Conservation (phyloP, 2,329 filamentous ascomycete genomes). For the Fusarium buxicola region DNA sequence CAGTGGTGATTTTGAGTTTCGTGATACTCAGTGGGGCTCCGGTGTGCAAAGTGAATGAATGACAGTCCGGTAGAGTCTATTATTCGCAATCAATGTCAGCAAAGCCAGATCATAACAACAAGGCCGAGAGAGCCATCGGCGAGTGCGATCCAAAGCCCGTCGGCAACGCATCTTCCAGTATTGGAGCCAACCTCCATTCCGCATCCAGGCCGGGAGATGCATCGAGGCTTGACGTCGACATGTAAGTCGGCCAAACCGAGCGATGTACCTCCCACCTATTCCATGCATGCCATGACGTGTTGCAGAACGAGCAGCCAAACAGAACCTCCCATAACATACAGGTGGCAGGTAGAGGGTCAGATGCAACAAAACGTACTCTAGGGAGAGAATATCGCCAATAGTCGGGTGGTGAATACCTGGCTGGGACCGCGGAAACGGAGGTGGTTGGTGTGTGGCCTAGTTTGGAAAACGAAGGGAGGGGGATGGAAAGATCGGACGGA, state of each 20-base stretch:
- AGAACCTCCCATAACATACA: slow-evolving; percentile 24
- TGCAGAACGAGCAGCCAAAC: slow-evolving; percentile 31
- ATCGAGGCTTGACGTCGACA: slow-evolving; percentile 9
- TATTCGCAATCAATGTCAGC: slow-evolving; percentile 37
- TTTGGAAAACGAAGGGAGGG: slow-evolving; percentile 38
- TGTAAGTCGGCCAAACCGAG: slow-evolving; percentile 27
- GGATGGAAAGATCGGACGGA: slow-evolving; percentile 54
- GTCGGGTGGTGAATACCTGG: slow-evolving; percentile 40
- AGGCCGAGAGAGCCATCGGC: slow-evolving; percentile 14
- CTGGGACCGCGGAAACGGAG: slow-evolving; percentile 33
- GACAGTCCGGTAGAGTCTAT: slow-evolving; percentile 33
- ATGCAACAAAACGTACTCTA: slow-evolving; percentile 43
- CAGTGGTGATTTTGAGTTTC: slow-evolving; percentile 30
- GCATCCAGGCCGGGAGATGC: slow-evolving; percentile 22
- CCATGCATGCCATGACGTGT: slow-evolving; percentile 40
- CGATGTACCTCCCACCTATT: slow-evolving; percentile 31
- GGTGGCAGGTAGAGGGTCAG: slow-evolving; percentile 41
- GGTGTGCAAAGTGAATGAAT: slow-evolving; percentile 37
- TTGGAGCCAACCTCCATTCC: slow-evolving; percentile 38
- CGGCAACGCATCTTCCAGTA: slow-evolving; percentile 40
- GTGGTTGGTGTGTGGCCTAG: slow-evolving; percentile 38
- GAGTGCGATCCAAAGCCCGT: slow-evolving; percentile 21
- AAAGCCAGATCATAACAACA: slow-evolving; percentile 10
- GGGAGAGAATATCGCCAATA: slow-evolving; percentile 48
- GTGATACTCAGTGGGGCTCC: slow-evolving; percentile 35